Evolutionary conservation across 1,139 yeast species (phyloP), one percentile per base, ranked within the genome.

Genomic region (Yamadazyma epiphylla): DNA sequence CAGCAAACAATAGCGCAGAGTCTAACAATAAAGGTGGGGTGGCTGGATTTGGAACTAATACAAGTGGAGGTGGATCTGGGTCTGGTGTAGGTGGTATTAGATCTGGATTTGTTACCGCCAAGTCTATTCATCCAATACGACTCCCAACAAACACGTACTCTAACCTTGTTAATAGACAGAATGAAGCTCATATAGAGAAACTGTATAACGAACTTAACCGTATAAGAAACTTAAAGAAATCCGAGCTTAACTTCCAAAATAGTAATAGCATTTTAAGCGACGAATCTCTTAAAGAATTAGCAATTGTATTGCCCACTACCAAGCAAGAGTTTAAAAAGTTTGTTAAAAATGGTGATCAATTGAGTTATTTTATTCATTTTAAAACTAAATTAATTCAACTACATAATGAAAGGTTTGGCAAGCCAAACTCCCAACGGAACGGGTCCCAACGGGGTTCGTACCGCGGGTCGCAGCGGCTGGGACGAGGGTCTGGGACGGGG

Each of bases 231-330:
- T 59, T 64, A 24, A 51, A 66, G 12, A 70, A 75, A 49, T 63
- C 64, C 7, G 64, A 63, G 26, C 45, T 69, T 35, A 60, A 59
- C 7, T 60, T 64, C 23, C 44, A 53, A n/a, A 53, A 56, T 12
- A 59, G 70, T 6, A 55, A 64, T 1, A 58, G 64, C 12, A 61
- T 78, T 27, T 55, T 79, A 4, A 57, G 72, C 1, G 80, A 77
- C 37, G 54, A 51, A 1, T 58, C 78, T 0, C 48, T 81, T 29
- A 67, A 65, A 39, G 77, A 74, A 30, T 67, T 80, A 70, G 78
- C 85, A 0, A 48, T 54, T 13, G 58, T 57, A 26, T 52, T 81
- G 20, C 89, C 89, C 0, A 61, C 68, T 2, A 69, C 68, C 11
- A 70, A 70, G 33, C 52, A 49, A n/a, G 84, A 73, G 28, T 80